Percentiles rank a stretch among this genome's conserved stretches.
Conservation (phyloP, 2,329 filamentous ascomycete species). For the Biscogniauxia sp. region DNA sequence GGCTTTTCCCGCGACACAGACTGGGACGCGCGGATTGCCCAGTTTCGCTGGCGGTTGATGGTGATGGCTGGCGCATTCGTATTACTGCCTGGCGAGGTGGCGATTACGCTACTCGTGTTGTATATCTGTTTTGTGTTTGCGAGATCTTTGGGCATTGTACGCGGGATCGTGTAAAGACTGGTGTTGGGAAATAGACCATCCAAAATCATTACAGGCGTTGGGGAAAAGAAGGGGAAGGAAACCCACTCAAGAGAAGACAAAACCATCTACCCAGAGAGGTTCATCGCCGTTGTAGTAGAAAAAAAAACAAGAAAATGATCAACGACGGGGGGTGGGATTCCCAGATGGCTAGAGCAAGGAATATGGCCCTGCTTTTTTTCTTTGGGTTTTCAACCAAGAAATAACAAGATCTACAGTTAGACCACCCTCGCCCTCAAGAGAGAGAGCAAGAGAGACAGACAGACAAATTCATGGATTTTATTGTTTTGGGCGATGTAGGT, state of each 20-base stretch:
- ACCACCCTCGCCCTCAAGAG: neutral
- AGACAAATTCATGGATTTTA: neutral
- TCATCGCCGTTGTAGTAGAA: conserved; percentile 1
- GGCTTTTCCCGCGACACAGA: conserved; percentile 14
- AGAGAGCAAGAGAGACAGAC: neutral
- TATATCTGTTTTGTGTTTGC: conserved; percentile 31
- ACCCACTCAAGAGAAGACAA: neutral
- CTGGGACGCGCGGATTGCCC: conserved; percentile 25
- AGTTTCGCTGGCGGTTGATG: conserved; percentile 30
- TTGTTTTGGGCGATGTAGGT: neutral
- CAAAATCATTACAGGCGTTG: conserved; percentile 29
- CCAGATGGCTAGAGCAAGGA: neutral
- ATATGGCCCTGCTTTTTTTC: neutral
- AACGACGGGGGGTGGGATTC: neutral
- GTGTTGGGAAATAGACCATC: conserved; percentile 27
- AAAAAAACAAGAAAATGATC: conserved; percentile 2
- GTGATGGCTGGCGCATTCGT: conserved; percentile 29
- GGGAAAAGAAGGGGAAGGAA: conserved; percentile 16
- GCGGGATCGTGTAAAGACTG: conserved; percentile 26
- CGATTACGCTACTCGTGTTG: conserved; percentile 30
- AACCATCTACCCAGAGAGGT: neutral
- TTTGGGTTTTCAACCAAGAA: no score
- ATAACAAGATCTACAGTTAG: neutral
- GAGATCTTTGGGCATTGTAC: conserved; percentile 26
- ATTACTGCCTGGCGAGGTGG: conserved; percentile 31